These are phyloP conservation scores for Fusarium udum DNA, from an alignment of 2,329 filamentous ascomycete species.

Conservation along the genomic window DNA sequence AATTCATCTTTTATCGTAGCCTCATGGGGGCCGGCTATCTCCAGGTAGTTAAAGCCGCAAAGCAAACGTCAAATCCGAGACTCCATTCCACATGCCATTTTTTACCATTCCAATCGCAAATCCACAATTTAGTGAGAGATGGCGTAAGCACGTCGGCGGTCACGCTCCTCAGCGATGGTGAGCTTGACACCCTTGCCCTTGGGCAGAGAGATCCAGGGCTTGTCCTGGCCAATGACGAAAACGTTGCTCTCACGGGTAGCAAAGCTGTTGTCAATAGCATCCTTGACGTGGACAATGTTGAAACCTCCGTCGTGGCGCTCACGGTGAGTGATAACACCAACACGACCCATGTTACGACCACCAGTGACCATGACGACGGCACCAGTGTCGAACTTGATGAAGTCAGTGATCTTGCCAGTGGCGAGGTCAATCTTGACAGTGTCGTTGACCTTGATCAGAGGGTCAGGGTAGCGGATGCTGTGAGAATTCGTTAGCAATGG, in stretches of 20 bases:
- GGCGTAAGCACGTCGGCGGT: constrained; percentile 83
- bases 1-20: constrained; percentile 52
- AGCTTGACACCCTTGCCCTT: constrained; percentile 99
- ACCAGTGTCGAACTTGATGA: constrained; percentile 98
- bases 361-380: constrained; percentile 98
- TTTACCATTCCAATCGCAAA: constrained; percentile 40
- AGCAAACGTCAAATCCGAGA: constrained; percentile 54
- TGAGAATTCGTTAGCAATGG: constrained; percentile 51
- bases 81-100: constrained; percentile 53
- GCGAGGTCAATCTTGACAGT: constrained; percentile 98
- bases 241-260: constrained; percentile 99
- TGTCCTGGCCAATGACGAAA: constrained; percentile 98
- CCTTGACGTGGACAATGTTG: constrained; percentile 99
- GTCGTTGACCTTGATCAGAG: constrained; percentile 99
- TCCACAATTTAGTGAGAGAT: constrained; percentile 59
- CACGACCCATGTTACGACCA: constrained; percentile 99
- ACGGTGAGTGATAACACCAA: constrained; percentile 99
- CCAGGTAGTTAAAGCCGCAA: constrained; percentile 45
- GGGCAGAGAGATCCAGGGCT: constrained; percentile 99
- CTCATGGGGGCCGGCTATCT: constrained; percentile 49
- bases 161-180: constrained; percentile 98
- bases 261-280: constrained; percentile 99
- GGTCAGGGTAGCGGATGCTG: constrained; percentile 99
- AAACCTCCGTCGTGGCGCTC: constrained; percentile 99
- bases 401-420: constrained; percentile 98